Evolutionary conservation across 257 asterid genomes (phyloP), one percentile per base, ranked within the genome.

Genomic region (Asclepias syriaca): DNA sequence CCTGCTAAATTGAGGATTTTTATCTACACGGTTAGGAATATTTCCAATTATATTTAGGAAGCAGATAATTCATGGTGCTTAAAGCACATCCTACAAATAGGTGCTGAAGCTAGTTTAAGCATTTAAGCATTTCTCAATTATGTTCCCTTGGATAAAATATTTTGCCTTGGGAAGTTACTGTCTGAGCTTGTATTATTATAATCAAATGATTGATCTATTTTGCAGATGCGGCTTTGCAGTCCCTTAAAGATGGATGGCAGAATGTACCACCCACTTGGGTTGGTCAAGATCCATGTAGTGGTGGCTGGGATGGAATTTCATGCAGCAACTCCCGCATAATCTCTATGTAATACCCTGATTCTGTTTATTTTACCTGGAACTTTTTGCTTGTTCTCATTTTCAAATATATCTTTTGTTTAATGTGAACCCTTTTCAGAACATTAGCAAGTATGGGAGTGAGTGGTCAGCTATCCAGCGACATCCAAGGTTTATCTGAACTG

Each of bases 401-500:
- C 68, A 39, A 22, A 8, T 58, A 22, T 2, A 8, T 6, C 15
- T 7, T 43, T 13, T 40, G 74, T 57, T 22, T 53, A 45, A 77
- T 68, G 27, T 37, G 32, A 14, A 54, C 29, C 50, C 40, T 79
- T 79, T 77, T 49, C 90, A 95, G 99, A 71, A 86, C 92, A 60
- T 77, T 95, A 58, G 75, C 92, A 21, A 85, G 89, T 85, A 63
- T 80, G 49, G 69, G 78, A 69, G 24, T 95, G 81, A 80, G 75
- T 1, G 99, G 99, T 34, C 67, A 40, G 72, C 87, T 95, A 64
- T 71, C 96, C 60, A 83, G 96, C 68, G 97, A 92, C 81, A 87
- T 95, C 70, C 51, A 59, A 34, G 79, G 63, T 29, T 73, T 95
- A 70, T 54, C 96, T 3, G 91, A 83, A 73, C 77, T 95, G 89